Base-by-base conservation (phyloP, 2,329 filamentous ascomycete genomes). In the Talaromyces marneffei region DNA sequence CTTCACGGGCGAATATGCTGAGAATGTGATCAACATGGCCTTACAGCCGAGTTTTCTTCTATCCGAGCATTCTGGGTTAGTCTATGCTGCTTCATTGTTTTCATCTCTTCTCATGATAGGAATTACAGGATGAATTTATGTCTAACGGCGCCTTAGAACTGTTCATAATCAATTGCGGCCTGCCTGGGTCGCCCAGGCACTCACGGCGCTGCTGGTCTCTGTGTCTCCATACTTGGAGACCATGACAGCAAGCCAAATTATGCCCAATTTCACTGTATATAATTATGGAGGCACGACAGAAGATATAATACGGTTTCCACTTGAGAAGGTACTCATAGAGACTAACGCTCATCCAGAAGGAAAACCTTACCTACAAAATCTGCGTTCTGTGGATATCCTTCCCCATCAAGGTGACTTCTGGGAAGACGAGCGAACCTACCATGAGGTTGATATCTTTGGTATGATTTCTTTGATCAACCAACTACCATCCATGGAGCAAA, bases 401-500 rank as follows among this genome's bases (percentile, higher is more conserved):
- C 54, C 63, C 8, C 20, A 18, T 9, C 20, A 37, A 44, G 35
- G 33, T 14, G 14, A 9, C 20, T 6, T 4, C 14, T 42, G 35
- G 33, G 31, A 27, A 1, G 64, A 66, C 23, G 44, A 33, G 2
- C 35, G 60, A 7, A 63, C 57, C 9, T 67, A 65, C 37, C 9
- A 33, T 3, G 2, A 3, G 1, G 59, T 66, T 29, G 64, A 68
- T n/a, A 40, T 70, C 8, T 27, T 61, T 12, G 59, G 54, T 2
- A 60, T 55, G 44, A n/a, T 63, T 16, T 31, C 42, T 5, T 39
- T 67, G 1, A 60, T 67, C 27, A 35, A 65, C 37, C 59, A 33
- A 2, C 62, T 70, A 6, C 66, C 57, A 7, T 66, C 67, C 9
- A 68, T 70, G 23, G 64, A 69, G 55, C 62, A 50, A 2, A 57